These are phyloP conservation scores for Talaromyces sp. DNA, from an alignment of 2,329 filamentous ascomycete genomes.

Conservation along the genomic window DNA sequence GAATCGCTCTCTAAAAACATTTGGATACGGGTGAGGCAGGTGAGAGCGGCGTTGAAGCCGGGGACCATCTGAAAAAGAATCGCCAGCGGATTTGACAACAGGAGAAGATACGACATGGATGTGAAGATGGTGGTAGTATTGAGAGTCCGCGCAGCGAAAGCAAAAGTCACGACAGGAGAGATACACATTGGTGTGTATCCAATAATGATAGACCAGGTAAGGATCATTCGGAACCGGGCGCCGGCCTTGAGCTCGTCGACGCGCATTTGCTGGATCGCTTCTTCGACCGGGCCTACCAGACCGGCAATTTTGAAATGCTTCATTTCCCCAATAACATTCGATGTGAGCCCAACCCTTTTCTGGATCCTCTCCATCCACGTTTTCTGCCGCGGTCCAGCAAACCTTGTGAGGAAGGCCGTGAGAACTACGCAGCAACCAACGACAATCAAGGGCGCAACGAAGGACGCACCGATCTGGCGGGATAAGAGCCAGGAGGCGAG, in stretches of 20 bases:
- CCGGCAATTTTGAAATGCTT: constrained; percentile 50
- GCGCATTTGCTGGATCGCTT: constrained; percentile 34
- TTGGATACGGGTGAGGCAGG: constrained; percentile 5
- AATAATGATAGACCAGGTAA: not conserved
- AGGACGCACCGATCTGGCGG: constrained; percentile 39
- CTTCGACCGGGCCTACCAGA: constrained; percentile 36
- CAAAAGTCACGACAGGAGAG: constrained; percentile 5
- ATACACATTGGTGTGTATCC: constrained; percentile 5
- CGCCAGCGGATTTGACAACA: constrained; percentile 2
- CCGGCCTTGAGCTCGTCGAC: constrained; percentile 30
- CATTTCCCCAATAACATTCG: constrained; percentile 46
- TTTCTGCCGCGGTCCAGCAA: constrained; percentile 36
- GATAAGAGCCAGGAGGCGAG: constrained; percentile 42
- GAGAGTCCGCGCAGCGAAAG: constrained; percentile 4
- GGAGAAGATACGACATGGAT: constrained; percentile 5
- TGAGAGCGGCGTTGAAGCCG: not conserved
- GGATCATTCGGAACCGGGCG: not conserved
- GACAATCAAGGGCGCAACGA: constrained; percentile 36
- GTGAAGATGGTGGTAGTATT: constrained; percentile 2
- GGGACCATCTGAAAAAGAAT: constrained; percentile 5
- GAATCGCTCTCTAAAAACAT: constrained; percentile 1
- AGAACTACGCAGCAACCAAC: constrained; percentile 19
- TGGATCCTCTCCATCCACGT: constrained; percentile 49
- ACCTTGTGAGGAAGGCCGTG: constrained; percentile 12
- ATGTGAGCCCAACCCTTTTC: constrained; percentile 45